Evolutionary conservation across 2,329 filamentous ascomycete species (phyloP).

Genomic region (Ophiostoma populinum): DNA sequence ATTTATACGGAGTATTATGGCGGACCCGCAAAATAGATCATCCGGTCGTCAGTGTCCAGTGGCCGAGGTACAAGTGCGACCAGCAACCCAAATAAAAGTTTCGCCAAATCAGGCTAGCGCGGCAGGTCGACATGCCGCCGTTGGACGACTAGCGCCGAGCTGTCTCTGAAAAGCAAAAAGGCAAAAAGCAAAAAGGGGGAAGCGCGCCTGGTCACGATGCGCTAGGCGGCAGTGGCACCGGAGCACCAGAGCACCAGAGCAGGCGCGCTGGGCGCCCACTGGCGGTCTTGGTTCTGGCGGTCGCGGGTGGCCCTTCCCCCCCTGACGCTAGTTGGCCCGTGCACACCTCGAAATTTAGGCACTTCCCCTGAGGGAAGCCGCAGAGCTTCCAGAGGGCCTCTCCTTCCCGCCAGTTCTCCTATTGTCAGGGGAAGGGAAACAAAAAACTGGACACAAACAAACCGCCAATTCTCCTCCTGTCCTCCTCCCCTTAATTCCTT

Average conservation of each 20-base stretch:
- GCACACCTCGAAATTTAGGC: conserved; percentile 15
- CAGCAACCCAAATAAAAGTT: background rate
- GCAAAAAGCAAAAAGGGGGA: conserved; percentile 5
- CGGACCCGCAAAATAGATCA: conserved; percentile 6
- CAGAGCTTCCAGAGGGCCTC: conserved; percentile 10
- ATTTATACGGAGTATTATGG: too few relatives aligned
- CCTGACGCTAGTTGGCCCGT: conserved; percentile 12
- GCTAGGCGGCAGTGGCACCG: background rate
- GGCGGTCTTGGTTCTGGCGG: too few relatives aligned
- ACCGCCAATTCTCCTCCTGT: background rate
- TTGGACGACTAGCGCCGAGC: conserved; percentile 1
- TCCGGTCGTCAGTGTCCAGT: too few relatives aligned
- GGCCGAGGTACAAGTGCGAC: background rate
- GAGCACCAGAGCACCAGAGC: too few relatives aligned
- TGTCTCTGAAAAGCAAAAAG: conserved; percentile 1
- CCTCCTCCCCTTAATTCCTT: background rate
- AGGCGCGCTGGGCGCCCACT: too few relatives aligned
- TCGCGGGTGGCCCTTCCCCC: conserved; percentile 11
- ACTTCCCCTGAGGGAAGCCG: conserved; percentile 10
- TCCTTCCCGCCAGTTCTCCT: conserved; percentile 10
- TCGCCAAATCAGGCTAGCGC: conserved; percentile 5
- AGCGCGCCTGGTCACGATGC: background rate
- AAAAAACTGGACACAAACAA: conserved; percentile 10
- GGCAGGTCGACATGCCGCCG: background rate
- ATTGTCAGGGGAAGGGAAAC: conserved; percentile 6